Evolutionary conservation across 2,329 filamentous ascomycete genomes (phyloP), one percentile per base, ranked within the genome.

Genomic region (Hypoxylon sp.): DNA sequence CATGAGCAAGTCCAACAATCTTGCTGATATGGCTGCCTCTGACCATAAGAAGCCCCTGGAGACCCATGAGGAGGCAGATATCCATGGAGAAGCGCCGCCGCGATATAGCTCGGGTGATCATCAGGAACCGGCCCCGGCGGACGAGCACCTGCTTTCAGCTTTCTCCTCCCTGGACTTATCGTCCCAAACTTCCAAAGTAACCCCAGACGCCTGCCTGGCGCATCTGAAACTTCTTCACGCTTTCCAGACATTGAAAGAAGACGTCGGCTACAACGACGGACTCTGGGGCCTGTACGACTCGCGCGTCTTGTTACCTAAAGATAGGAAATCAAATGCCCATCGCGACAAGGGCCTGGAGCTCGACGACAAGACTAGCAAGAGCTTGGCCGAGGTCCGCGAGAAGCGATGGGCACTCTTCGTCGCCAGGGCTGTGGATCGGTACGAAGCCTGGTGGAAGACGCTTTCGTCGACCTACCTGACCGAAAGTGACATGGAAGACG

Each of bases 331-430:
- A 11, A 54, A 50, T 23, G 53, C 40, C 8, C 37, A 41, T 11
- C 55, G 64, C 15, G 64, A 65, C 7, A 49, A 46, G n/a, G n/a
- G n/a, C 7, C 17, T 48, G 9, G 59, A 64, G 20, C 56, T 66
- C n/a, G 70, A 75, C 6, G 72, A 75, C 1, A 67, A 76, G n/a
- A 71, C 70, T 9, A 72, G 74, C 48, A 75, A 75, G 60, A 74
- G 77, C 2, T 74, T 86, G 11, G 81, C 82, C 49, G 78, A 79
- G 46, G 75, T 90, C 24, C 79, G 85, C 11, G 89, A 92, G 75
- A 91, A 91, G 76, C 78, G 89, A 69, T 92, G 90, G 90, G 83
- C 83, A 0, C 70, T 92, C 8, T 92, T 86, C 69, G 80, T 91
- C 4, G 81, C 86, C 1, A 81, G 86, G 45, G 89, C 89, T 1